Evolutionary conservation across 139 green algal genomes (phyloP), one percentile per base, ranked within the genome.

Genomic region (Chlamydomonas sphaeroides): DNA sequence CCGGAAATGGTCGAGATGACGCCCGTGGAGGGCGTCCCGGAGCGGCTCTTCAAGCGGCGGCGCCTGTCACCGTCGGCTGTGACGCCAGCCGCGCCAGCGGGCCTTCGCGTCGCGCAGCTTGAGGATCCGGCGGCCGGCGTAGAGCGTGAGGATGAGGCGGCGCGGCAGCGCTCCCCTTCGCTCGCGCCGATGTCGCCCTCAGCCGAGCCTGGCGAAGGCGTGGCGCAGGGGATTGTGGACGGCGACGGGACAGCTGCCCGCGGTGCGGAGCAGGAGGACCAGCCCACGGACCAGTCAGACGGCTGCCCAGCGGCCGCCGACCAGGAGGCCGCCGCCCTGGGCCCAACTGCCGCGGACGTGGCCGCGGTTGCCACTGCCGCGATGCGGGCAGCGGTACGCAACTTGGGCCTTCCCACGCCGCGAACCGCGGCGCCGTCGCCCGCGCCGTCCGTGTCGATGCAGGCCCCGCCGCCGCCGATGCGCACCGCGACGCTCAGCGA

Each of bases 1-100:
- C 26, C 23, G 6, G 59, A 63, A 1, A 5, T 20, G 33, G 7
- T 48, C 18, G 67, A 15, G 18, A 41, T 65, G 20, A 87, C 86
- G 21, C 86, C 86, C 0, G 53, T 90, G 30, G 86, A 88, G 63
- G 86, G 86, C 17, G 77, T 86, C 36, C 86, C 82, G 39, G 86
- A 90, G 82, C 86, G 86, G 14, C 23, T 68, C 7, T 17, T 48
- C 8, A 67, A 82, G 45, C 75, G 75, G 32, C 45, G 15, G 32
- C 62, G 75, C n/a, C 23, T 72, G 2, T 61, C 59, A 2, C 11
- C 59, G 7, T n/a, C n/a, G 5, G 30, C 30, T 66, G 1, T 11
- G 3, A 21, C 59, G n/a, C 4, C 59, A 26, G 59, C 30, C 30
- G 4, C 11, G 18, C 11, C 59, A 14, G 26, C 59, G 38, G n/a